Conservation (phyloP, 2,329 filamentous ascomycete species). For the Alternaria hordeiaustralica region DNA sequence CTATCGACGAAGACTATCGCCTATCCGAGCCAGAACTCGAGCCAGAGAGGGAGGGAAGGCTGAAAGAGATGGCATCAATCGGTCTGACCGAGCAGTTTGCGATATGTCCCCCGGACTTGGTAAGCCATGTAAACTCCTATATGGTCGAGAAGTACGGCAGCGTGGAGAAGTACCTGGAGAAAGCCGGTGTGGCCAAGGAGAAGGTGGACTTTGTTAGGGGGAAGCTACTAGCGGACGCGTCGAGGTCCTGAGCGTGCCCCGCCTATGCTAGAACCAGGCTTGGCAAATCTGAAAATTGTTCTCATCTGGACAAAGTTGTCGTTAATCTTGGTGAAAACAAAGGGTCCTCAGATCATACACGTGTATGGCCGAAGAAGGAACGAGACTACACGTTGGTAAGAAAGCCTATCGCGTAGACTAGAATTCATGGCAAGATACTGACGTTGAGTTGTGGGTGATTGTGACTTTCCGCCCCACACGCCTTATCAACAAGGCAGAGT, state of each 20-base stretch:
- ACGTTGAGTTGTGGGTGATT: neutral
- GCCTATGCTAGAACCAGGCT: neutral
- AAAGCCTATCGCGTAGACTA: neutral
- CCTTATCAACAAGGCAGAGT: neutral
- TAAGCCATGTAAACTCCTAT: slow-evolving; percentile 64
- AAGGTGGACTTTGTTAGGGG: slow-evolving; percentile 44
- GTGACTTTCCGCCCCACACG: neutral
- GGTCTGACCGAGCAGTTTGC: slow-evolving; percentile 74
- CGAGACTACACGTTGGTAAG: neutral
- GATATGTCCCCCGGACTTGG: slow-evolving; percentile 68
- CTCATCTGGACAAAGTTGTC: neutral
- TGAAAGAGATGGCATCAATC: slow-evolving; percentile 72
- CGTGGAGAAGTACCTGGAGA: slow-evolving; percentile 68
- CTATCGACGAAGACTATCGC: slow-evolving; percentile 75
- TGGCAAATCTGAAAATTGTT: slow-evolving; percentile 4
- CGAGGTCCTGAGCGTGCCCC: slow-evolving; percentile 1
- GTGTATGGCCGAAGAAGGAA: neutral
- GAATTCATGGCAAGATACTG: neutral
- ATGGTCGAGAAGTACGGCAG: slow-evolving; percentile 70
- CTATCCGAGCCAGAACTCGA: slow-evolving; percentile 68
- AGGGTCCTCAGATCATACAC: neutral
- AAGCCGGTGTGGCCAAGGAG: slow-evolving; percentile 60
- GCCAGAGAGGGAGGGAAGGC: slow-evolving; percentile 66
- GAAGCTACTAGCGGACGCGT: slow-evolving; percentile 36
- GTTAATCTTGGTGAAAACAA: neutral